Conservation (phyloP, 805 yeast genomes). For the Saturnispora saitoi region DNA sequence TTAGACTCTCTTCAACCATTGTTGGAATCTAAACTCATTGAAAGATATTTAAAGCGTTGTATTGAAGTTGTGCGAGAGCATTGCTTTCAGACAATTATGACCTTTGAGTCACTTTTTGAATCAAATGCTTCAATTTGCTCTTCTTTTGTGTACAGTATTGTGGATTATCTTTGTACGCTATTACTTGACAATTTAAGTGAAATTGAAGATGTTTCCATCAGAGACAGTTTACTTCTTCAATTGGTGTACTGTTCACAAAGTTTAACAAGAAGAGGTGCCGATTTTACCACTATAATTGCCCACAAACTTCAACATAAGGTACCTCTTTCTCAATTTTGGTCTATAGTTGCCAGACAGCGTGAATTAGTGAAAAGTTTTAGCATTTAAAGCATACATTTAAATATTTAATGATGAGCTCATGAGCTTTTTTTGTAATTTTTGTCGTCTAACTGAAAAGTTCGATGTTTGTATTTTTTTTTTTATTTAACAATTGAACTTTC, state of each 20-base stretch:
- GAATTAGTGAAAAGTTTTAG: slow-evolving; percentile 20
- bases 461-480: not conserved
- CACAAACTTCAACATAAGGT: not conserved
- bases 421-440: not conserved
- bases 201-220: slow-evolving; percentile 32
- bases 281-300: slow-evolving; percentile 49
- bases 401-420: not conserved
- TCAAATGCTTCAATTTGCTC: slow-evolving; percentile 27
- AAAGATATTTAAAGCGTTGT: slow-evolving; percentile 64
- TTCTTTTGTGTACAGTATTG: slow-evolving; percentile 30
- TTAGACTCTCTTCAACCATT: slow-evolving; percentile 50
- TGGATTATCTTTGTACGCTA: slow-evolving; percentile 26
- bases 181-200: slow-evolving; percentile 25
- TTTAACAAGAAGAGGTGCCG: slow-evolving; percentile 59
- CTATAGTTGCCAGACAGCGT: slow-evolving; percentile 33
- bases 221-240: slow-evolving; percentile 70
- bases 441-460: too few relatives aligned
- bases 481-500: not conserved
- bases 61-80: slow-evolving; percentile 82
- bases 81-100: slow-evolving; percentile 63
- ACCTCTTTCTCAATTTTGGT: not conserved
- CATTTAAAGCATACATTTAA: not conserved
- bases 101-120: slow-evolving; percentile 52
- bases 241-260: slow-evolving; percentile 85
- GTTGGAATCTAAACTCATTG: slow-evolving; percentile 39